Evolutionary conservation across 2,329 filamentous ascomycete species (phyloP).

Genomic region (Ceratocystis cubensis): DNA sequence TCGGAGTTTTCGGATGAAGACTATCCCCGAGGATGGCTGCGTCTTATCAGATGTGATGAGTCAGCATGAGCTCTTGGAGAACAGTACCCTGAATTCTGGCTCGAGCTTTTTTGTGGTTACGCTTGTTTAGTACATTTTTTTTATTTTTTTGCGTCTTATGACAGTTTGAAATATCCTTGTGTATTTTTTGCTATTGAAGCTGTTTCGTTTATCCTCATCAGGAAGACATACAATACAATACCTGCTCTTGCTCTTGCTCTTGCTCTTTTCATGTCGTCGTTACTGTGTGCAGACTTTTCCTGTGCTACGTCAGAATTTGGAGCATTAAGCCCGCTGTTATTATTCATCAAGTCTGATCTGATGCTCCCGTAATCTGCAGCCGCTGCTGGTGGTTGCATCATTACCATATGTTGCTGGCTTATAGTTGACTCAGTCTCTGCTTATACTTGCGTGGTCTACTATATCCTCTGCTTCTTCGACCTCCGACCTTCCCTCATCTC

Average conservation of each 20-base stretch:
- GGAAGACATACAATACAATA: neutral
- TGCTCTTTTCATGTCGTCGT: neutral
- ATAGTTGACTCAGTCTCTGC: neutral
- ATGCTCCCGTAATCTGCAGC: slow-evolving; percentile 4
- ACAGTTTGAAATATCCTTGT: too few relatives aligned
- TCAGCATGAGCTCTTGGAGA: neutral
- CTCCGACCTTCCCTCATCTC: neutral
- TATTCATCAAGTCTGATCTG: neutral
- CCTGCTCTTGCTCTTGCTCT: neutral
- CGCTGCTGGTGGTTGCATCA: slow-evolving; percentile 1
- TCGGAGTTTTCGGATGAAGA: neutral
- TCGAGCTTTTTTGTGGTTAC: too few relatives aligned
- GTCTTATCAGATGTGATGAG: slow-evolving; percentile 17
- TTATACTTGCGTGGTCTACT: neutral
- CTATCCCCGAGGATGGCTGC: neutral
- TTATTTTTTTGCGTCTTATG: neutral
- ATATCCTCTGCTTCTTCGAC: neutral
- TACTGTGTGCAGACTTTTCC: slow-evolving; percentile 2
- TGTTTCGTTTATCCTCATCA: neutral
- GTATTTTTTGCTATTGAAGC: too few relatives aligned
- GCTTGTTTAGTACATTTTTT: neutral
- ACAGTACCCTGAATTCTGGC: too few relatives aligned
- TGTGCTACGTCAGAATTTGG: slow-evolving; percentile 5
- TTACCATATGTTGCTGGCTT: neutral
- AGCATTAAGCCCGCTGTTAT: neutral